These are phyloP conservation scores for Euclidium syriacum DNA, from an alignment of 345 rosid genomes.

Conservation along the genomic window DNA sequence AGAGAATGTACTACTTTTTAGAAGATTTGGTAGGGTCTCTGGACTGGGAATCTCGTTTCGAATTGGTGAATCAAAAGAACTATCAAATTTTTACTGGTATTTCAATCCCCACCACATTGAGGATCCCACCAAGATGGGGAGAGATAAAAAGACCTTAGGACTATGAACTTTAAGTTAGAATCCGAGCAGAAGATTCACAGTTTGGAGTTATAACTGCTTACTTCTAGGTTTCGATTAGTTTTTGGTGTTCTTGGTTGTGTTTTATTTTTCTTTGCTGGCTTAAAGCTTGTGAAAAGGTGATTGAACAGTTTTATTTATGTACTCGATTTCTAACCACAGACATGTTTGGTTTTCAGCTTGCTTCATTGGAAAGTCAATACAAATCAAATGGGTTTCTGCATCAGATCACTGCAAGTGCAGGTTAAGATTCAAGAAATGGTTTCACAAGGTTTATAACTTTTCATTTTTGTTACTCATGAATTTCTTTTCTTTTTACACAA, in stretches of 20 bases:
- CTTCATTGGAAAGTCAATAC: conserved; percentile 36
- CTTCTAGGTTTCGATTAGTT: conserved; percentile 3
- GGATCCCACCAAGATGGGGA: not conserved
- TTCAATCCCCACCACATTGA: not conserved
- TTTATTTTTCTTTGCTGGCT: not conserved
- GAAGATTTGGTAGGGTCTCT: conserved; percentile 34
- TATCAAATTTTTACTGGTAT: not conserved
- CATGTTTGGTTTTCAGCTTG: conserved; percentile 41
- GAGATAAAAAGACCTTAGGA: not conserved
- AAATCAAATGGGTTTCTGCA: conserved; percentile 36
- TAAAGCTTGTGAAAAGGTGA: not conserved
- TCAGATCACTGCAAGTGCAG: conserved; percentile 52
- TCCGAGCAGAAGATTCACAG: not conserved
- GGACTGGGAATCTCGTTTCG: conserved; percentile 7
- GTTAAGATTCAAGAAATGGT: conserved; percentile 27
- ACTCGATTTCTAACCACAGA: not conserved
- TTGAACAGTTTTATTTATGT: not conserved
- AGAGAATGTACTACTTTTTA: not conserved
- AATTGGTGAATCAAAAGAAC: not conserved
- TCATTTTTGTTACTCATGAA: not conserved
- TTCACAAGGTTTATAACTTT: not conserved
- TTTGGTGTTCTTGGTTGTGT: conserved; percentile 2
- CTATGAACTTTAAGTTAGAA: not conserved
- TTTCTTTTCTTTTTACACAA: conserved; percentile 21
- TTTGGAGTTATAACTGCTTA: not conserved